phyloP scores from a whole-genome alignment of 139 green algal species.

The Ettlia oleoabundans region DNA sequence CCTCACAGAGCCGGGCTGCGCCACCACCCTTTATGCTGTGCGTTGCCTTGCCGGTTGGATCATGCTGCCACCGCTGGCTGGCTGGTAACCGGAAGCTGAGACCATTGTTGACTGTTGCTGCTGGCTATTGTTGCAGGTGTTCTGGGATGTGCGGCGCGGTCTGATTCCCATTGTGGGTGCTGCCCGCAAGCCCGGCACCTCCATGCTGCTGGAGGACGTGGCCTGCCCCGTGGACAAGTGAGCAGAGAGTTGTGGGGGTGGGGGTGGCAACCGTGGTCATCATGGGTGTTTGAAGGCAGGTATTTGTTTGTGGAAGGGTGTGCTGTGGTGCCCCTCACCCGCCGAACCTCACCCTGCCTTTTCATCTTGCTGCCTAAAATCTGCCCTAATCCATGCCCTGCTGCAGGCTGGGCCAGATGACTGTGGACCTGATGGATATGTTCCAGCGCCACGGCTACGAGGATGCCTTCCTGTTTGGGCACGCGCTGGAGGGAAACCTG shows the following conservation, averaged over 20 bases:
- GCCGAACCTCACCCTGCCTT: no score
- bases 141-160: constrained; percentile 97
- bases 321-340: no score
- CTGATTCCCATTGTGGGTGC: constrained; percentile 97
- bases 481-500: constrained; percentile 98
- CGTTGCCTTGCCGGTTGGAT: no score
- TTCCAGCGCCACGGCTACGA: constrained; percentile 88
- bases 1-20: no score
- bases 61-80: no score
- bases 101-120: no score
- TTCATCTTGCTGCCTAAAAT: no score
- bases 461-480: constrained; percentile 95
- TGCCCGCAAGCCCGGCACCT: constrained; percentile 88
- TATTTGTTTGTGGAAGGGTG: background rate
- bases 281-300: background rate
- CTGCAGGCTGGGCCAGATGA: constrained; percentile 89
- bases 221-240: constrained; percentile 93
- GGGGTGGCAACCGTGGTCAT: no score
- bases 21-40: no score
- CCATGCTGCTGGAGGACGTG: constrained; percentile 98
- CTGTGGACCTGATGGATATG: constrained; percentile 95
- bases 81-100: no score
- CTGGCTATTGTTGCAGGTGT: no score
- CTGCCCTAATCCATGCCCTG: background rate
- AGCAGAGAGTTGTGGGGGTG: background rate